These are phyloP conservation scores for Domatiomyces catenatus DNA, from an alignment of 2,329 filamentous ascomycete genomes.

Conservation along the genomic window DNA sequence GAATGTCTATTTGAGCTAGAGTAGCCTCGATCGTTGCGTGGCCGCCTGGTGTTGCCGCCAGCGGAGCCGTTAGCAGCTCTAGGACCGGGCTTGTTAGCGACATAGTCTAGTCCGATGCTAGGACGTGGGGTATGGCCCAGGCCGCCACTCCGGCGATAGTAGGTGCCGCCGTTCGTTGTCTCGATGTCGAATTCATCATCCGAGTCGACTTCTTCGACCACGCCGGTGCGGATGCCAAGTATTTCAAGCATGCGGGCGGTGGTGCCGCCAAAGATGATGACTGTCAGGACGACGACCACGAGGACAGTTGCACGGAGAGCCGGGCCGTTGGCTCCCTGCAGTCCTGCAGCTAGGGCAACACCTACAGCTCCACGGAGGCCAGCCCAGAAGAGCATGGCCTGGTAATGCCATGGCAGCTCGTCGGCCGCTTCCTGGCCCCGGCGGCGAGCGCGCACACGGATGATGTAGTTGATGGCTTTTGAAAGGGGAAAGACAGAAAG, in stretches of 20 bases:
- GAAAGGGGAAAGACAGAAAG: slow-evolving; percentile 90
- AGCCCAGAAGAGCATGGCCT: slow-evolving; percentile 99
- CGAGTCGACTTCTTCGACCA: slow-evolving; percentile 91
- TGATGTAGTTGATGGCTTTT: slow-evolving; percentile 78
- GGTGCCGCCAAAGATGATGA: slow-evolving; percentile 97
- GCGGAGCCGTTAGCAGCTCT: slow-evolving; percentile 19
- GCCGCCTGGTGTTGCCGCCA: slow-evolving; percentile 1
- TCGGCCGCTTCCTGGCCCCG: slow-evolving; percentile 63
- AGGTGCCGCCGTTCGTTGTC: slow-evolving; percentile 52
- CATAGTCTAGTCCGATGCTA: slow-evolving; percentile 39
- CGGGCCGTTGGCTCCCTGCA: slow-evolving; percentile 65
- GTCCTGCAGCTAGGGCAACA: slow-evolving; percentile 77
- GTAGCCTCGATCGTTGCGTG: slow-evolving; percentile 28
- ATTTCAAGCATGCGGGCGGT: slow-evolving; percentile 97
- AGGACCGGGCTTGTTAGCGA: slow-evolving; percentile 27
- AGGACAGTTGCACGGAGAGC: slow-evolving; percentile 88
- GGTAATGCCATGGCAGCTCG: slow-evolving; percentile 85
- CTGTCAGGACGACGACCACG: slow-evolving; percentile 89
- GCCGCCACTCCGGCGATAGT: slow-evolving; percentile 61
- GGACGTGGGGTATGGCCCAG: slow-evolving; percentile 58
- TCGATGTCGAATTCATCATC: slow-evolving; percentile 99
- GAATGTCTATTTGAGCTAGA: slow-evolving; percentile 44
- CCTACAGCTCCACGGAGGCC: slow-evolving; percentile 89
- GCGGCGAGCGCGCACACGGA: slow-evolving; percentile 66
- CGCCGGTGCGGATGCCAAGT: slow-evolving; percentile 84